Conservation (phyloP, 768 basidiomycete species). For the Russula virescens region DNA sequence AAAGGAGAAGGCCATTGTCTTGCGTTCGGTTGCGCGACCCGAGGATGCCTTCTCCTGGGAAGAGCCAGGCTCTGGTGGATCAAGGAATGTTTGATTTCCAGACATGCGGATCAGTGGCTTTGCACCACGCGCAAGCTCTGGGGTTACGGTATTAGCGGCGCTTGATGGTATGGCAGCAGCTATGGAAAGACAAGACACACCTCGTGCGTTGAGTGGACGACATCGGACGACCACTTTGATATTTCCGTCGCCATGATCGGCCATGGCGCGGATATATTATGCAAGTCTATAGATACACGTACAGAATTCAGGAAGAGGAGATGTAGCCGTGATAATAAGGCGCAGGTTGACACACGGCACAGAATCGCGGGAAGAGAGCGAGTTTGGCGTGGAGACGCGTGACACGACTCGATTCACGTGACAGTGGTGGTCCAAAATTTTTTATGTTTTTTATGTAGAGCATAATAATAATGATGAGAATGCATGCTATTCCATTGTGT, state of each 20-base stretch:
- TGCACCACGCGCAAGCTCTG: slow-evolving; percentile 91
- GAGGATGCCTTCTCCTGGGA: slow-evolving; percentile 45
- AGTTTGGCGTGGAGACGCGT: slow-evolving; percentile 14
- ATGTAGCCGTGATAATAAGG: neutral
- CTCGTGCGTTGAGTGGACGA: slow-evolving; percentile 91
- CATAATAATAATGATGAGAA: neutral
- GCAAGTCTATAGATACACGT: slow-evolving; percentile 1
- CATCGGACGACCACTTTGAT: slow-evolving; percentile 95
- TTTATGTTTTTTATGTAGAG: no score
- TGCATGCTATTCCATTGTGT: neutral
- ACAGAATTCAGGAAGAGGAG: neutral
- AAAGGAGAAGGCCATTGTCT: slow-evolving; percentile 86
- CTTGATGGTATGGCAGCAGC: neutral
- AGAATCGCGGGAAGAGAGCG: neutral
- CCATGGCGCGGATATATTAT: slow-evolving; percentile 41
- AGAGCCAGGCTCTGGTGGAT: slow-evolving; percentile 79
- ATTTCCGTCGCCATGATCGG: slow-evolving; percentile 77
- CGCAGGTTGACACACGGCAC: neutral
- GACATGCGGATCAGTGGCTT: slow-evolving; percentile 93
- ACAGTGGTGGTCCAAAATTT: neutral
- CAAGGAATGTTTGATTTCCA: slow-evolving; percentile 87
- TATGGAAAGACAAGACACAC: slow-evolving; percentile 41
- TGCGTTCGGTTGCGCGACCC: slow-evolving; percentile 85
- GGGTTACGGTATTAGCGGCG: neutral
- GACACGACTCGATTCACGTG: neutral